Conservation (phyloP, 306 rosid species). For the Cicer bijugum region DNA sequence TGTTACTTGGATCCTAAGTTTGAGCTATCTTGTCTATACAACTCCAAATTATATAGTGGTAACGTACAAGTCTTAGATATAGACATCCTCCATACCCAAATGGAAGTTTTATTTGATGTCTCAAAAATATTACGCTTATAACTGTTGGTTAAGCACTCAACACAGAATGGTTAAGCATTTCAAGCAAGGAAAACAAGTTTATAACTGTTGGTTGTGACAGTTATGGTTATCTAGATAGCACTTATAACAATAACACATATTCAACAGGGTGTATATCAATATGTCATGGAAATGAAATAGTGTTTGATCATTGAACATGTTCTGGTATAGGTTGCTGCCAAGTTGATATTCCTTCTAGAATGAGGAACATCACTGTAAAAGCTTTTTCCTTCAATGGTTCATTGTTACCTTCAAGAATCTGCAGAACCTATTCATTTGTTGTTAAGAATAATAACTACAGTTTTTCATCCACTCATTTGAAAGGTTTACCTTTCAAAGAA, state of each 20-base stretch:
- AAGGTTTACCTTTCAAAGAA: too few relatives aligned
- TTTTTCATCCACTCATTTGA: too few relatives aligned
- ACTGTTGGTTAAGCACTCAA: too few relatives aligned
- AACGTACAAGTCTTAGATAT: constrained; percentile 11
- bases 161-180: constrained; percentile 8
- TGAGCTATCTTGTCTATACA: constrained; percentile 3
- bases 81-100: constrained; percentile 12
- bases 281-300: background rate
- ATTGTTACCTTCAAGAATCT: background rate
- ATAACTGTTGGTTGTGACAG: constrained; percentile 44
- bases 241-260: rapidly evolving
- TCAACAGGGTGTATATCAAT: background rate
- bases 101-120: background rate
- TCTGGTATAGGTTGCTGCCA: constrained; percentile 36
- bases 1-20: constrained; percentile 15
- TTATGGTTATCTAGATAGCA: background rate
- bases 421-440: constrained; percentile 32
- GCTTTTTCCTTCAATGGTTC: background rate
- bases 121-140: background rate
- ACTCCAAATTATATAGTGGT: background rate
- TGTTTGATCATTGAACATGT: background rate
- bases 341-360: constrained; percentile 18
- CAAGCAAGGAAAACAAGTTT: constrained; percentile 42
- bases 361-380: background rate
- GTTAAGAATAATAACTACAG: too few relatives aligned